Percentiles rank a stretch among this genome's conserved stretches.
These are phyloP conservation scores for Delitschia confertaspora DNA, from an alignment of 495 filamentous ascomycete genomes.

Conservation along the genomic window DNA sequence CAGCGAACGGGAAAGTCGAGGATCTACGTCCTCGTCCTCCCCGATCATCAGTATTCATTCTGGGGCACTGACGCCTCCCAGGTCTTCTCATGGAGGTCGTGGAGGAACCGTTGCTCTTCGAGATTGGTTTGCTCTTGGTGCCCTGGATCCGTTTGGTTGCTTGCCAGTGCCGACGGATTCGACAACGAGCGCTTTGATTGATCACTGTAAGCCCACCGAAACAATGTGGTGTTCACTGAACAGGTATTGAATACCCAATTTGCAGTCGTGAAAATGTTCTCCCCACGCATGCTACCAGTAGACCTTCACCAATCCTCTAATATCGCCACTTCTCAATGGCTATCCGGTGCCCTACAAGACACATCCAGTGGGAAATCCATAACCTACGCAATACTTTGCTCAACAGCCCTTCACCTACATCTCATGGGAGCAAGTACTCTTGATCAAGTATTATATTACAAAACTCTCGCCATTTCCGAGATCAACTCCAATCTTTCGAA, in stretches of 20 bases:
- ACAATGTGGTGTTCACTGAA: neutral
- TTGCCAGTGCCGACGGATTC: slow-evolving; percentile 15
- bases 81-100: slow-evolving; percentile 1
- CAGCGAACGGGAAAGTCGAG: neutral
- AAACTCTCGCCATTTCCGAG: slow-evolving; percentile 20
- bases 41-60: neutral
- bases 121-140: slow-evolving; percentile 12
- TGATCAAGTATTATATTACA: slow-evolving; percentile 24
- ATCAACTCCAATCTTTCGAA: slow-evolving; percentile 24
- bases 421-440: slow-evolving; percentile 7
- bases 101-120: slow-evolving; percentile 2
- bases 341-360: slow-evolving; percentile 17
- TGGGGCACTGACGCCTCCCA: neutral
- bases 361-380: slow-evolving; percentile 20
- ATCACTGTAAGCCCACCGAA: slow-evolving; percentile 23
- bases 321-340: slow-evolving; percentile 17
- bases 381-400: slow-evolving; percentile 22
- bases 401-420: slow-evolving; percentile 25
- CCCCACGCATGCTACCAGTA: slow-evolving; percentile 21
- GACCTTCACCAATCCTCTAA: slow-evolving; percentile 23
- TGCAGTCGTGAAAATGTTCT: slow-evolving; percentile 13
- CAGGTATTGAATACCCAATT: slow-evolving; percentile 7
- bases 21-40: neutral
- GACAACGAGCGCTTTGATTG: slow-evolving; percentile 12
- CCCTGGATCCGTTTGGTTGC: slow-evolving; percentile 20